Conservation (phyloP, 257 asterid genomes). For the Thymus mandschuricus region DNA sequence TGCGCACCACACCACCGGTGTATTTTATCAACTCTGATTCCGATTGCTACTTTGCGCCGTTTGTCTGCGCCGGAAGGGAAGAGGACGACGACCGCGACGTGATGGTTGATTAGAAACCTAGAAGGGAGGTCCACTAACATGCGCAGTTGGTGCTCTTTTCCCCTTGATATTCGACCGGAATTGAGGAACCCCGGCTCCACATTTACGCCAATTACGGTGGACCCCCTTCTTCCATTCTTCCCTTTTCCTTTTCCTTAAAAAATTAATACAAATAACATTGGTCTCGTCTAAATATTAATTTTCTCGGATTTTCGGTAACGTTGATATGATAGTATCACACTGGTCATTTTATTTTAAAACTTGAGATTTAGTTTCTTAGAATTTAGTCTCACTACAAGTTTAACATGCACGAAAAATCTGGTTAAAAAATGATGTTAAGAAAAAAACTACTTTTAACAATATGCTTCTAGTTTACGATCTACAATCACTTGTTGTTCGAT, state of each 20-base stretch:
- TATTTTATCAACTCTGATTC: background rate
- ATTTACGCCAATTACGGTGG: background rate
- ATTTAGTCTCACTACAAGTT: too few species aligned
- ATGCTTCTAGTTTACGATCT: too few species aligned
- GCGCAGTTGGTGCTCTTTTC: constrained; percentile 34
- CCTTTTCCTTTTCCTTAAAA: background rate
- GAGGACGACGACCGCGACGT: background rate
- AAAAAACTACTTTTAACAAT: too few species aligned
- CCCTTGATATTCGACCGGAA: background rate
- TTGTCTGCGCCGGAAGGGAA: constrained; percentile 25
- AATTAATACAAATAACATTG: too few species aligned
- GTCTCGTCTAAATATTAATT: too few species aligned
- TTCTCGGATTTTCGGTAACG: too few species aligned
- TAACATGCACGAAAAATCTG: too few species aligned
- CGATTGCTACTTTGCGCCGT: constrained; percentile 32
- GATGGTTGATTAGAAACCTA: background rate
- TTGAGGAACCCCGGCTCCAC: background rate
- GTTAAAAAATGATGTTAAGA: too few species aligned
- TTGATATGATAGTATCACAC: too few species aligned
- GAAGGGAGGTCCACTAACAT: constrained; percentile 38
- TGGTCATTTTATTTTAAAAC: too few species aligned
- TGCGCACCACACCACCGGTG: background rate
- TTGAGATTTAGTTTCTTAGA: too few species aligned
- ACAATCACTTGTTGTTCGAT: too few species aligned
- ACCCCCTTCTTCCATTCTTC: background rate